Evolutionary conservation across 2,329 filamentous ascomycete genomes (phyloP).

Genomic region (Pseudogymnoascus sp.): DNA sequence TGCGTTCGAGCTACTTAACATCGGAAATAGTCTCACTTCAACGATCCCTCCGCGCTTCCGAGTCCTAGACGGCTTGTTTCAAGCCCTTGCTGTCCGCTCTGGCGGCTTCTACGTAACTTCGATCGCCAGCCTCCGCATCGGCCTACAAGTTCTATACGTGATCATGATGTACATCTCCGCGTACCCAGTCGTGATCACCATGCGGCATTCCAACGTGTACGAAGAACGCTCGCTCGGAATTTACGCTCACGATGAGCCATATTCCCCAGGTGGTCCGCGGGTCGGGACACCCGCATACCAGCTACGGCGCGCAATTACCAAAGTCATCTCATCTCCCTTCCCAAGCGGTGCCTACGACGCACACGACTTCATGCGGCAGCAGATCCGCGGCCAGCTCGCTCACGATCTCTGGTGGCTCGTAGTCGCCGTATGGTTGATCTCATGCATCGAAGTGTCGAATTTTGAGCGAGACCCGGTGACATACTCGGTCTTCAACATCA

Average conservation of each 20-base stretch:
- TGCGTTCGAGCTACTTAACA: conserved; percentile 66
- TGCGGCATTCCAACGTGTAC: conserved; percentile 92
- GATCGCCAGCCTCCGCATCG: conserved; percentile 71
- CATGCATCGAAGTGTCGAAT: conserved; percentile 69
- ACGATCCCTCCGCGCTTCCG: not conserved
- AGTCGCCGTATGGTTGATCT: conserved; percentile 82
- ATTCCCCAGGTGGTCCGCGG: not conserved
- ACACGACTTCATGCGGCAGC: conserved; percentile 75
- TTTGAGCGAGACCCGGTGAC: conserved; percentile 26
- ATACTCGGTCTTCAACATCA: conserved; percentile 48
- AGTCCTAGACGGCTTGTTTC: conserved; percentile 37
- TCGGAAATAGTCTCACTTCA: conserved; percentile 43
- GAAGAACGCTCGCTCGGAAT: conserved; percentile 82
- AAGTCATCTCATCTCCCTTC: conserved; percentile 17
- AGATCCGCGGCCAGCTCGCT: conserved; percentile 85
- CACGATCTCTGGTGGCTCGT: conserved; percentile 99
- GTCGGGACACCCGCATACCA: not conserved
- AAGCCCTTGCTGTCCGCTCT: conserved; percentile 81
- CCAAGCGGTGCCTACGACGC: conserved; percentile 45
- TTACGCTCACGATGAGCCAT: conserved; percentile 40
- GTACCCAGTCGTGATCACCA: conserved; percentile 90
- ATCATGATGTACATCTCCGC: conserved; percentile 99
- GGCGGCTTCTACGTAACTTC: conserved; percentile 82
- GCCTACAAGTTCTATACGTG: conserved; percentile 86
- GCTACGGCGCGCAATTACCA: not conserved